Percentiles rank a stretch among this genome's conserved stretches.
Conservation (phyloP, 2,329 filamentous ascomycete species). For the Ophiostoma sp. region DNA sequence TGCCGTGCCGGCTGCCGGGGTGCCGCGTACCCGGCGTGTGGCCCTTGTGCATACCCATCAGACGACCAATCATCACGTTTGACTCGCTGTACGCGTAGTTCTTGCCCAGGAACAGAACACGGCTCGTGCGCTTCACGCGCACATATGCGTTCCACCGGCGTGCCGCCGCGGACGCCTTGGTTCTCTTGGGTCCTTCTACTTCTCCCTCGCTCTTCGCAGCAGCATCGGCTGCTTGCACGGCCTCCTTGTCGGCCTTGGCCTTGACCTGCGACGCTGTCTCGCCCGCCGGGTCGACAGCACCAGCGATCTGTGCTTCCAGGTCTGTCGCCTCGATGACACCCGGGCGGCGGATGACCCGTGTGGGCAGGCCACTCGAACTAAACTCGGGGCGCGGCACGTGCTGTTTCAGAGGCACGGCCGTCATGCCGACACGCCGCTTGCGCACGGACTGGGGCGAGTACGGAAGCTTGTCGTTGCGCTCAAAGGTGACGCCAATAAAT, state of each 20-base stretch:
- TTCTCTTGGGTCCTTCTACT: not conserved
- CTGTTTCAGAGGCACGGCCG: conserved; percentile 43
- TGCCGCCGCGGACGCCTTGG: conserved; percentile 21
- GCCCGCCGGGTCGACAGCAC: conserved; percentile 7
- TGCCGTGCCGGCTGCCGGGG: conserved; percentile 47
- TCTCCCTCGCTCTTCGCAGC: conserved; percentile 5
- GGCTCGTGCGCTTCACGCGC: conserved; percentile 25
- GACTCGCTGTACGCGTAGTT: conserved; percentile 57
- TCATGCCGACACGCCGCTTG: conserved; percentile 69
- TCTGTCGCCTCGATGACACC: conserved; percentile 22
- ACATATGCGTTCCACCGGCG: conserved; percentile 28
- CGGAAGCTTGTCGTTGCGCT: conserved; percentile 74
- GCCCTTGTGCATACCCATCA: conserved; percentile 47
- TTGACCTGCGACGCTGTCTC: conserved; percentile 11
- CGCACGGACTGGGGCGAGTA: conserved; percentile 68
- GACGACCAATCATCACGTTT: conserved; percentile 53
- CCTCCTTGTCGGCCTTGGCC: conserved; percentile 12
- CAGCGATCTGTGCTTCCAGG: not conserved
- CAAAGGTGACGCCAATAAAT: conserved; percentile 90
- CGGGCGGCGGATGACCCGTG: conserved; percentile 32
- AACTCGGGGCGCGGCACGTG: conserved; percentile 34
- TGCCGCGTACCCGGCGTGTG: conserved; percentile 41
- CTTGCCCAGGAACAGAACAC: conserved; percentile 26
- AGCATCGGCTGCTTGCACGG: conserved; percentile 13
- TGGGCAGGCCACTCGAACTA: conserved; percentile 34